Percentiles rank a stretch among this genome's conserved stretches.
These are phyloP conservation scores for Kwoniella botswanensis DNA, from an alignment of 768 basidiomycete species.

Conservation along the genomic window DNA sequence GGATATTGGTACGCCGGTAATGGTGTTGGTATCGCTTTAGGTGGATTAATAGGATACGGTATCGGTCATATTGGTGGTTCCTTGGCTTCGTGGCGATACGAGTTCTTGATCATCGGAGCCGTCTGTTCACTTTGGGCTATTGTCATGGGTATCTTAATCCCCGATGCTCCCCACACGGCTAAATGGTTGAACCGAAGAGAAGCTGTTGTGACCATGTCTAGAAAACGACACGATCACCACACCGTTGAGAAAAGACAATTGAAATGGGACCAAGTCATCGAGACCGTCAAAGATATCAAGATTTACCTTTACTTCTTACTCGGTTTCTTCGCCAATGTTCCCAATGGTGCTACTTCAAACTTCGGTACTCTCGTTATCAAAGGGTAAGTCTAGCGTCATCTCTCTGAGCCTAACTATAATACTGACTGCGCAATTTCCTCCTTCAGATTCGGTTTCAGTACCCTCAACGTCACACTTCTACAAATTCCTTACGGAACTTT, in stretches of 20 bases:
- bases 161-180: constrained; percentile 52
- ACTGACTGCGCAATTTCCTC: too few species aligned
- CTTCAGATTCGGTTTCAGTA: constrained; percentile 13
- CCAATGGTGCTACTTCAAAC: constrained; percentile 50
- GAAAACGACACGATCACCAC: constrained; percentile 55
- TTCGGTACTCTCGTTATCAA: constrained; percentile 45
- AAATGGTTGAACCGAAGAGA: constrained; percentile 50
- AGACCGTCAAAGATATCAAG: constrained; percentile 47
- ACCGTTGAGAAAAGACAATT: constrained; percentile 52
- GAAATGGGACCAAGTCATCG: constrained; percentile 47
- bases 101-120: constrained; percentile 48
- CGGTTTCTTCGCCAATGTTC: constrained; percentile 52
- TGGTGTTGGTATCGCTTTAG: constrained; percentile 60
- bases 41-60: constrained; percentile 59
- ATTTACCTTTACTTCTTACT: constrained; percentile 56
- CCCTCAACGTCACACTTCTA: constrained; percentile 37
- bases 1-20: constrained; percentile 59
- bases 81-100: constrained; percentile 58
- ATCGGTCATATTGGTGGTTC: constrained; percentile 49
- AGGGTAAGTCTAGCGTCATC: constrained; percentile 10
- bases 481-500: constrained; percentile 49
- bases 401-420: too few species aligned
- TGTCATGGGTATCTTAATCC: constrained; percentile 48
- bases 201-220: constrained; percentile 50
- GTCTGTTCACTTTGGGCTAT: constrained; percentile 53